Evolutionary conservation across 148 eudicot species (phyloP).

Genomic region (Pharnaceum exiguum): DNA sequence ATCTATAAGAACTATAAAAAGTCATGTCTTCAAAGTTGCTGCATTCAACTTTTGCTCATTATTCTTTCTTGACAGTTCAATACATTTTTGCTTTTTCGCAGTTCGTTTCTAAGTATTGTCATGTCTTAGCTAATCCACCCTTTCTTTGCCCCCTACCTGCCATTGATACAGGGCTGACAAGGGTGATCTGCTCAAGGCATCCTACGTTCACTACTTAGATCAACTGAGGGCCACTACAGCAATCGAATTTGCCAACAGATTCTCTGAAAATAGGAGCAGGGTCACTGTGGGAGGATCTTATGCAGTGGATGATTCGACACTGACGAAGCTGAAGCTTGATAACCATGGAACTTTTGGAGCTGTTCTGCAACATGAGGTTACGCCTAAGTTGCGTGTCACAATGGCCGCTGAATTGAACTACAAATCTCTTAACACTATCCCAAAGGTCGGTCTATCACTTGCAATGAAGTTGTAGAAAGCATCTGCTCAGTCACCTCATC

Average conservation of each 20-base stretch:
- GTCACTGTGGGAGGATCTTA: constrained; percentile 74
- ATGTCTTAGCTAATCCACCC: no score
- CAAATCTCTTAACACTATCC: constrained; percentile 57
- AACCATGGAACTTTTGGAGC: constrained; percentile 70
- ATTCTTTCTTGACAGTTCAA: no score
- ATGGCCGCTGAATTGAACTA: constrained; percentile 79
- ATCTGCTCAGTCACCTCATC: no score
- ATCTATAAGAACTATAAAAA: no score
- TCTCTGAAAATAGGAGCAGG: constrained; percentile 66
- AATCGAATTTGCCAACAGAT: constrained; percentile 63
- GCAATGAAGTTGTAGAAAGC: constrained; percentile 61
- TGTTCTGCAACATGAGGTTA: constrained; percentile 74
- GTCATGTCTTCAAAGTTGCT: no score
- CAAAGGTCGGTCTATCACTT: constrained; percentile 75
- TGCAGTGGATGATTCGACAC: constrained; percentile 57
- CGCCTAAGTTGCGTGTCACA: constrained; percentile 64
- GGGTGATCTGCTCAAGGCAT: constrained; percentile 61
- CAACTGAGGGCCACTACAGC: constrained; percentile 58
- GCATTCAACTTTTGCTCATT: no score
- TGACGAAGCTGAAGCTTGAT: constrained; percentile 61
- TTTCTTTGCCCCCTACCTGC: background rate
- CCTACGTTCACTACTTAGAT: constrained; percentile 54
- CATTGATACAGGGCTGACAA: constrained; percentile 60
- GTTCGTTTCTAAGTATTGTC: background rate
- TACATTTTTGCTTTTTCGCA: no score